Base-by-base conservation (phyloP, 164 flowering plant genomes). In the Stephania yunnanensis region DNA sequence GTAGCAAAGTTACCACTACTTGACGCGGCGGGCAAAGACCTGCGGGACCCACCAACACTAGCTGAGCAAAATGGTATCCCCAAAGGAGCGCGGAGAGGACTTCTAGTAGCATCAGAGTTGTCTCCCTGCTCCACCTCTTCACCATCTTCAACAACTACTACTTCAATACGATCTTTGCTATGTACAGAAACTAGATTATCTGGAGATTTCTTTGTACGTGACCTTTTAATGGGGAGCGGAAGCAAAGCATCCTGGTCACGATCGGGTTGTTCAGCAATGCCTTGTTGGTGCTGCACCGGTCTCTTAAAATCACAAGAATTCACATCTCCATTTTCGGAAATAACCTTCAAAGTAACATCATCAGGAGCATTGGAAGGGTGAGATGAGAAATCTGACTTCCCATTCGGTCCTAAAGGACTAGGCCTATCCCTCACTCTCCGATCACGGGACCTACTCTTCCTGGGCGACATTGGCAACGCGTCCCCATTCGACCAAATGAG, bases 41-140 rank as follows among this genome's bases (percentile, higher is more conserved):
- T 88, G 79, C 84, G 93, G 82, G 93, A 80, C 83, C 97, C 99
- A 84, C 99, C 99, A 5, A 85, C 81, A 74, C 99, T 90, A 64
- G 90, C 92, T 30, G 88, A 77, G 79, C 91, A 91, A 72, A 85
- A 87, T 48, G 95, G 97, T 76, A 94, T 87, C 65, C 99, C 99
- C 13, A 96, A 87, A n/a, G 98, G 99, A 69, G 98, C 95, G 80
- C 81, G 61, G 10, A 96, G 80, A 68, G 88, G 89, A 80, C 87
- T 84, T 82, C 85, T 87, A 52, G 85, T 74, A 70, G 84, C 75
- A 70, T 45, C 77, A 68, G 75, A 66, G 48, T 74, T 81, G 46
- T 67, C 70, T 10, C 76, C 79, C 63, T 85, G 87, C 68, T 85
- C 87, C 76, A 81, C 82, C 63, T 66, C 75, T 82, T 84, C 87